Percentiles rank a stretch among this genome's conserved stretches.
Evolutionary conservation across 1,284 basidiomycete genomes (phyloP).

Genomic region (Trichosporon sp.): DNA sequence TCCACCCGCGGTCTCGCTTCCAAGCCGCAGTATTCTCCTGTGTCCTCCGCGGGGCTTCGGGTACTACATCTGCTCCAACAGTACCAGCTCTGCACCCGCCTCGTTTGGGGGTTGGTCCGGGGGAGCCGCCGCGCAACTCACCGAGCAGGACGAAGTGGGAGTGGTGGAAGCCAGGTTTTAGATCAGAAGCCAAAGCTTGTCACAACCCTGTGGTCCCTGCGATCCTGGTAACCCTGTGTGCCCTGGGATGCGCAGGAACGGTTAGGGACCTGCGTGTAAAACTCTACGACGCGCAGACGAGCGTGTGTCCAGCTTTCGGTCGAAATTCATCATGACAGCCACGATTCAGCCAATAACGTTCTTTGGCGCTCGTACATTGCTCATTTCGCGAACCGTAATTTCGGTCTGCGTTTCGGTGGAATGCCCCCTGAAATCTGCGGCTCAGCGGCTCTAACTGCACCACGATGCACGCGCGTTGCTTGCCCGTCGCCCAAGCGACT

Average conservation of each 20-base stretch:
- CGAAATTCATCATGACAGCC: conserved; percentile 3
- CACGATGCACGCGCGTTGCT: too few relatives aligned
- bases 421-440: background rate
- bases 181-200: background rate
- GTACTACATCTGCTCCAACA: background rate
- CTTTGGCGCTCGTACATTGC: background rate
- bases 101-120: background rate
- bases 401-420: background rate
- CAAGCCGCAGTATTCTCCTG: background rate
- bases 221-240: background rate
- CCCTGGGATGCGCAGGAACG: background rate
- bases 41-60: background rate
- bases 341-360: background rate
- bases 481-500: too few relatives aligned
- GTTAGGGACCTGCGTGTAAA: background rate
- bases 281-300: conserved; percentile 1
- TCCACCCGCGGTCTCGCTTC: background rate
- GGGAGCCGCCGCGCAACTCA: background rate
- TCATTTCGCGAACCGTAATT: background rate
- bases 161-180: background rate
- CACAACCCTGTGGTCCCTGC: background rate
- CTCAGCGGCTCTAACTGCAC: too few relatives aligned
- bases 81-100: background rate
- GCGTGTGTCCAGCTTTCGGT: background rate
- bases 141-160: background rate